Conservation (phyloP, 345 rosid species). For the Linum tenue region DNA sequence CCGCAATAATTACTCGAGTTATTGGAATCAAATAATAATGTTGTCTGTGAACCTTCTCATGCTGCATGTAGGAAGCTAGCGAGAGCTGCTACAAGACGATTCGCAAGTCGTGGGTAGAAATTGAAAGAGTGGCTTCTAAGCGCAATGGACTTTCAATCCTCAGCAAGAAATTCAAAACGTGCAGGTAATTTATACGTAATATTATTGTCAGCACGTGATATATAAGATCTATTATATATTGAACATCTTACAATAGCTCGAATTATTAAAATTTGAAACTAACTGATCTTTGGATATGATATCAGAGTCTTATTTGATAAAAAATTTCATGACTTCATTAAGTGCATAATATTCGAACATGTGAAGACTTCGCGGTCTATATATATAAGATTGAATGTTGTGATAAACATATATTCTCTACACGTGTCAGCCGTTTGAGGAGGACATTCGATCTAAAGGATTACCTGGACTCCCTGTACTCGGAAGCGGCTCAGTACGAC, state of each 20-base stretch:
- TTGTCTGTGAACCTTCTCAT: neutral
- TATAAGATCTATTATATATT: too few species aligned
- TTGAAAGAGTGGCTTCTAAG: conserved; percentile 18
- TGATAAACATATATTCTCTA: neutral
- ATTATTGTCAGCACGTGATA: too few species aligned
- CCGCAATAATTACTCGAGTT: too few species aligned
- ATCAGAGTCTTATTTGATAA: too few species aligned
- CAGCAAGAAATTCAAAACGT: conserved; percentile 24
- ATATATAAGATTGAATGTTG: too few species aligned
- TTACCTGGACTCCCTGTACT: conserved; percentile 23
- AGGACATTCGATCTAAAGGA: conserved; percentile 18
- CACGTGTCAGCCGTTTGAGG: conserved; percentile 23
- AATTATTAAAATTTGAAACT: too few species aligned
- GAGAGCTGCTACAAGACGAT: conserved; percentile 24
- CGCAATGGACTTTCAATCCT: conserved; percentile 22
- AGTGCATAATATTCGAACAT: too few species aligned
- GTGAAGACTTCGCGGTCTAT: too few species aligned
- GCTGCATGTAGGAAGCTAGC: conserved; percentile 25
- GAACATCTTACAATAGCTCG: too few species aligned
- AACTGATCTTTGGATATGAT: too few species aligned
- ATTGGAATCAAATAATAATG: neutral
- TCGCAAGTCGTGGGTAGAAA: conserved; percentile 22
- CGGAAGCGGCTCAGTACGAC: conserved; percentile 37
- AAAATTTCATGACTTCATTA: too few species aligned
- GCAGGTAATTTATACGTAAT: conserved; percentile 24